Evolutionary conservation across 352 stramenopile species (phyloP), one percentile per base, ranked within the genome.

Genomic region (Phytophthora megakarya): DNA sequence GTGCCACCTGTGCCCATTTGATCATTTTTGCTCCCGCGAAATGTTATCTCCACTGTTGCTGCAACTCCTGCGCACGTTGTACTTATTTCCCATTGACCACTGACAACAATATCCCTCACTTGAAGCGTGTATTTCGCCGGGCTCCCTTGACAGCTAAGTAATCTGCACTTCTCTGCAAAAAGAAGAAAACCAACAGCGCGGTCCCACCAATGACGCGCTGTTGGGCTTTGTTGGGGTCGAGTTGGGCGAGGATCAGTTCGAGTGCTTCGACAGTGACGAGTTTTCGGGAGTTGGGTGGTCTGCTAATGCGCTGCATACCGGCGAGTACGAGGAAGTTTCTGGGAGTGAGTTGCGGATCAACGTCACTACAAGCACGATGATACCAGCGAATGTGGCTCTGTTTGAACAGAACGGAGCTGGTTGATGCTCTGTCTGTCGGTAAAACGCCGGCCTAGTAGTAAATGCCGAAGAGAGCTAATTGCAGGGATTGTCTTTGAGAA

Each of bases 151-250:
- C 49, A 1, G 21, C 21, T 28, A 57, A 9, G 16, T 45, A 55
- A 7, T 55, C 47, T 18, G 47, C 30, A n/a, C 32, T 43, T 33
- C 47, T 43, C 15, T 45, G 8, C 8, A 10, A 9, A 9, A 32
- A 5, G 26, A 32, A 32, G 9, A 55, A 11, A 21, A 44, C 18
- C 47, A 55, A 11, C 47, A 44, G 16, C 47, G 19, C 33, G 44
- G 47, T 21, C 47, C 32, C 22, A 55, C 22, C n/a, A 44, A 45
- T 30, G 30, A 45, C n/a, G 19, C 47, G 32, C 19, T 55, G 47
- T 11, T 35, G 47, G 28, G 47, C 30, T 33, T 44, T 45, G 21
- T 12, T 44, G 3, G 33, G 21, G 10, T 43, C 47, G 8, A 44
- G n/a, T 15, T 15, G n/a, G 5, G 28, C 19, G 32, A 21, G 26